Evolutionary conservation across 768 basidiomycete species (phyloP).

Genomic region (Gymnopilus dilepis): DNA sequence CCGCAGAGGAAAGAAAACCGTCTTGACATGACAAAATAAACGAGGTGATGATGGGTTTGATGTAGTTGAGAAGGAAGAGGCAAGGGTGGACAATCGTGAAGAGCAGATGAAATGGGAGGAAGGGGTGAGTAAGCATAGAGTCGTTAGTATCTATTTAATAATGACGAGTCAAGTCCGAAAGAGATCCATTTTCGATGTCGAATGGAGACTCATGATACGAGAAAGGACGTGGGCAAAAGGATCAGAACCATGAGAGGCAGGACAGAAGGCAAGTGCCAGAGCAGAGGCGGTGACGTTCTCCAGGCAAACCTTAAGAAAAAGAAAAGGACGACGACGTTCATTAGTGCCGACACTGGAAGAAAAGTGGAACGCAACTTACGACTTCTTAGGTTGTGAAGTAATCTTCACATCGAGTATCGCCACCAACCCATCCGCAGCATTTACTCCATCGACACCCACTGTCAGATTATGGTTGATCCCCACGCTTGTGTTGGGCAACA

Average conservation of each 20-base stretch:
- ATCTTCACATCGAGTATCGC: constrained; percentile 80
- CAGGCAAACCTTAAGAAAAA: constrained; percentile 19
- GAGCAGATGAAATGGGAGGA: too few species aligned
- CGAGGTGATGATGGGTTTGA: too few species aligned
- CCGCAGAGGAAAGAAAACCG: too few species aligned
- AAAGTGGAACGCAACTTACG: constrained; percentile 32
- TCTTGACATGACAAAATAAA: too few species aligned
- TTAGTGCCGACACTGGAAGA: background rate
- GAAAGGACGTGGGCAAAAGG: constrained; percentile 6
- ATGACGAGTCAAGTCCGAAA: too few species aligned
- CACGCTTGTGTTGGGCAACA: constrained; percentile 69
- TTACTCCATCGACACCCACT: constrained; percentile 57
- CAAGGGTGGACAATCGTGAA: too few species aligned
- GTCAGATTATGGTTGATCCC: constrained; percentile 71
- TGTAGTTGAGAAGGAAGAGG: too few species aligned
- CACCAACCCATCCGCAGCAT: constrained; percentile 82
- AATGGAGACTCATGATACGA: constrained; percentile 4
- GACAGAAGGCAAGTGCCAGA: constrained; percentile 24
- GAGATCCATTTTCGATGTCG: too few species aligned
- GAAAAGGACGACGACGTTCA: background rate
- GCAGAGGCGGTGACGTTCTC: constrained; percentile 23
- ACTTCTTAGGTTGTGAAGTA: constrained; percentile 38
- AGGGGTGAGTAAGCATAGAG: too few species aligned
- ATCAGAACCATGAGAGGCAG: constrained; percentile 12
- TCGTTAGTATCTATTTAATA: too few species aligned